phyloP scores from a whole-genome alignment of 441 rosid genomes.

The Omphalea diandra region DNA sequence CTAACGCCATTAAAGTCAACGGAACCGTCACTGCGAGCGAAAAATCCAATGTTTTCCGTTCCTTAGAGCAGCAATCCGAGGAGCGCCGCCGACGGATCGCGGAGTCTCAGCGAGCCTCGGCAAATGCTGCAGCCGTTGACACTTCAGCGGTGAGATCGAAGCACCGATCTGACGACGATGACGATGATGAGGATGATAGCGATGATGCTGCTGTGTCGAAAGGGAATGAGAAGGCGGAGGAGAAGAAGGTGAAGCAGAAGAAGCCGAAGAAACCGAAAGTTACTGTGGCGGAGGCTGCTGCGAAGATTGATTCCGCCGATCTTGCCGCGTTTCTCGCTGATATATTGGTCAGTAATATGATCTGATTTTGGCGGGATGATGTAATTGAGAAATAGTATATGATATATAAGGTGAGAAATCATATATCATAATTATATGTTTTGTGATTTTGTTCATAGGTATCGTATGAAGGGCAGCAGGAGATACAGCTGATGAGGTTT shows the following conservation, averaged over 20 bases:
- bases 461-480: constrained; percentile 56
- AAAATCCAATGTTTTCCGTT: constrained; percentile 48
- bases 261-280: constrained; percentile 77
- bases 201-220: constrained; percentile 43
- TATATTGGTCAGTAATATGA: constrained; percentile 32
- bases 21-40: constrained; percentile 31
- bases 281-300: constrained; percentile 63
- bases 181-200: constrained; percentile 37
- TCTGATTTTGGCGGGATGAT: background rate
- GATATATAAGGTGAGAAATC: too few relatives aligned
- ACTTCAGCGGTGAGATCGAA: constrained; percentile 50
- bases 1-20: constrained; percentile 26
- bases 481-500: constrained; percentile 72
- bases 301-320: constrained; percentile 56
- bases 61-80: constrained; percentile 58
- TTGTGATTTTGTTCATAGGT: constrained; percentile 29
- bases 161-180: constrained; percentile 58
- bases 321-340: constrained; percentile 56
- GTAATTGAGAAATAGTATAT: constrained; percentile 12
- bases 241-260: constrained; percentile 51
- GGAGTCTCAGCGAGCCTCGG: constrained; percentile 47
- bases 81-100: constrained; percentile 55
- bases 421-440: constrained; percentile 28
- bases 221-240: constrained; percentile 41
- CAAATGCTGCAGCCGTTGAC: constrained; percentile 29